Conservation (phyloP, 139 green algal genomes). For the Marvania coccoides region DNA sequence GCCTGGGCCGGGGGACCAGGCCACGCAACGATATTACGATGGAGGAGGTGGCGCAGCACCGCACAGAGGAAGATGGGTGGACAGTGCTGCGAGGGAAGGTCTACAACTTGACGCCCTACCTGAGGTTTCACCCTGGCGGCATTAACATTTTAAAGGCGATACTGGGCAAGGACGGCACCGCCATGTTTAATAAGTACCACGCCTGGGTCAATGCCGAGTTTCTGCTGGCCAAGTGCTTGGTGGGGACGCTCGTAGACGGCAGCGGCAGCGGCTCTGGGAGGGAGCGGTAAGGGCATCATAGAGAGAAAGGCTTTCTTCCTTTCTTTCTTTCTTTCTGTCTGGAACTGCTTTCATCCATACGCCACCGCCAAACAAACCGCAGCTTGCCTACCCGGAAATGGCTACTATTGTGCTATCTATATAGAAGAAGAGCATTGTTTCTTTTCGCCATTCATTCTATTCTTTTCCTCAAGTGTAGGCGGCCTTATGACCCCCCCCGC, state of each 20-base stretch:
- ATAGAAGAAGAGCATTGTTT: too few relatives aligned
- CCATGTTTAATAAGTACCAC: slow-evolving; percentile 90
- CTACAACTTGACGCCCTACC: slow-evolving; percentile 82
- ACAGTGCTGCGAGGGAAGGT: slow-evolving; percentile 81
- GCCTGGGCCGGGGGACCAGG: slow-evolving; percentile 3
- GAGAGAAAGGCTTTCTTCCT: too few relatives aligned
- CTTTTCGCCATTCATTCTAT: too few relatives aligned
- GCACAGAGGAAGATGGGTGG: slow-evolving; percentile 80
- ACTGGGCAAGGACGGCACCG: slow-evolving; percentile 77
- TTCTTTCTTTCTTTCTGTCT: too few relatives aligned
- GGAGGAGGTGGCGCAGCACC: slow-evolving; percentile 76
- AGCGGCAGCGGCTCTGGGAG: too few relatives aligned
- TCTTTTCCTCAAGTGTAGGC: too few relatives aligned
- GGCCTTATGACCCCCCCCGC: too few relatives aligned
- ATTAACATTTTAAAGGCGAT: slow-evolving; percentile 56
- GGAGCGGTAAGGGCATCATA: too few relatives aligned
- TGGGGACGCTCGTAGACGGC: slow-evolving; percentile 38
- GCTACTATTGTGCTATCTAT: too few relatives aligned
- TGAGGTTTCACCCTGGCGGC: slow-evolving; percentile 79
- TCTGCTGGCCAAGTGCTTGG: slow-evolving; percentile 67
- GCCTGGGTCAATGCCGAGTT: slow-evolving; percentile 84
- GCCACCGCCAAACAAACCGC: too few relatives aligned
- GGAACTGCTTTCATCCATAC: too few relatives aligned
- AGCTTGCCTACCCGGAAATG: too few relatives aligned
- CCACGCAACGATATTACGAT: slow-evolving; percentile 53